Evolutionary conservation across 202 grass and related monocot genomes (phyloP).

Genomic region (Panicum hallii): DNA sequence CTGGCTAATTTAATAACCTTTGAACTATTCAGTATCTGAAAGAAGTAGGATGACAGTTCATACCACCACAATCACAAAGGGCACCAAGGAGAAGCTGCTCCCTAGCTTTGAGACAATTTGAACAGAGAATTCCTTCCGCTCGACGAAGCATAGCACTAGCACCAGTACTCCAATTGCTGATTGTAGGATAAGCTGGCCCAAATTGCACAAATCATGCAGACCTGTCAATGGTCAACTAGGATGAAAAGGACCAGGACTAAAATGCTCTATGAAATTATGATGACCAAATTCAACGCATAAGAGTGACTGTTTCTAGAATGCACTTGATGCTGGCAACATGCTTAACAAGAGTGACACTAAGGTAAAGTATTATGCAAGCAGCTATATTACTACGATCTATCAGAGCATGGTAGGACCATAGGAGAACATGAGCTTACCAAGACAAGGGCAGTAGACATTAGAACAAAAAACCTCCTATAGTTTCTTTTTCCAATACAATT

Average conservation of each 20-base stretch:
- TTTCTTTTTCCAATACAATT: conserved; percentile 99
- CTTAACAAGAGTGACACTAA: conserved; percentile 18
- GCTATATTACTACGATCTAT: conserved; percentile 21
- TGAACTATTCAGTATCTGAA: conserved; percentile 29
- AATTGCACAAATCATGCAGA: conserved; percentile 93
- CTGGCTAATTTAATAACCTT: background rate
- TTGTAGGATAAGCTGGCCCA: conserved; percentile 98
- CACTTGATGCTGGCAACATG: background rate
- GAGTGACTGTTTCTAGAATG: conserved; percentile 10
- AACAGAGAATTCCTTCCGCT: conserved; percentile 69
- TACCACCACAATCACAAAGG: conserved; percentile 93
- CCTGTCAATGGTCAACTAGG: conserved; percentile 99
- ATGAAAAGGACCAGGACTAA: conserved; percentile 95
- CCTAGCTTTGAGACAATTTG: conserved; percentile 91
- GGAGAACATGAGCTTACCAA: conserved; percentile 73
- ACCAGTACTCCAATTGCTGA: conserved; percentile 85
- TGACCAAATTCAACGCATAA: conserved; percentile 41
- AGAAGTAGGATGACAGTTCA: conserved; percentile 37
- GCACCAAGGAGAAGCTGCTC: conserved; percentile 96
- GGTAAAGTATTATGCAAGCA: conserved; percentile 20
- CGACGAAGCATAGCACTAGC: conserved; percentile 90
- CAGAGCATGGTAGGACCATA: conserved; percentile 33
- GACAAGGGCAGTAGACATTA: conserved; percentile 84
- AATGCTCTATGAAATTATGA: conserved; percentile 53
- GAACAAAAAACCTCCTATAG: conserved; percentile 92